Conservation (phyloP, 2,329 filamentous ascomycete species). For the Akanthomyces uredinophilus region DNA sequence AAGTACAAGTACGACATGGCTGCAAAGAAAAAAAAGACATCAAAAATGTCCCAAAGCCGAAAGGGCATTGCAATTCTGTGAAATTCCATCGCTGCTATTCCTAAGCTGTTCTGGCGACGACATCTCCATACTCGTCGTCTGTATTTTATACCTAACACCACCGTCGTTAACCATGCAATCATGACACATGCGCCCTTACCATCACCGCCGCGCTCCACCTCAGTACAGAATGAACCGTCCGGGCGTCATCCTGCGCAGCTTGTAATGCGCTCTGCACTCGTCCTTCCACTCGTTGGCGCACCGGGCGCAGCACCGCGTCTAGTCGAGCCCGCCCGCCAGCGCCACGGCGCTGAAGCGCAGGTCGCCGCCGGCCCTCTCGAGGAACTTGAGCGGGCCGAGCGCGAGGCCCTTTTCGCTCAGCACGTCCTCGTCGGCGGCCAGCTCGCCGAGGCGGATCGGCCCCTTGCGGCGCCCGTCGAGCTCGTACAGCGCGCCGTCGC, state of each 20-base stretch:
- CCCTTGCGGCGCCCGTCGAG: conserved; percentile 56
- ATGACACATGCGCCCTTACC: not conserved
- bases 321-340: conserved; percentile 48
- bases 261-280: not conserved
- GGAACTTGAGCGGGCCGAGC: conserved; percentile 57
- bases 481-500: conserved; percentile 59
- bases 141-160: not conserved
- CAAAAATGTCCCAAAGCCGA: too few species aligned
- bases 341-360: conserved; percentile 56
- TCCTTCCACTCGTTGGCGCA: not conserved
- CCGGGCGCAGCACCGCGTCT: conserved; percentile 6
- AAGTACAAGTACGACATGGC: too few species aligned
- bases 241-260: not conserved
- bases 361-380: conserved; percentile 51
- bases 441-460: conserved; percentile 48
- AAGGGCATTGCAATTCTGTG: too few species aligned
- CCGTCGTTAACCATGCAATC: not conserved
- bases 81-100: not conserved
- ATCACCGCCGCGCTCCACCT: too few species aligned
- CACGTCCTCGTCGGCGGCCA: conserved; percentile 62
- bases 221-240: not conserved
- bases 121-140: not conserved
- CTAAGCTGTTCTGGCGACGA: not conserved
- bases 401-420: conserved; percentile 70
- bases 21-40: too few species aligned